A percentile compares a stretch with the other conserved stretches of the same genome.
phyloP scores from a whole-genome alignment of 2,329 filamentous ascomycete species.

The Amesomyces nigricolor region DNA sequence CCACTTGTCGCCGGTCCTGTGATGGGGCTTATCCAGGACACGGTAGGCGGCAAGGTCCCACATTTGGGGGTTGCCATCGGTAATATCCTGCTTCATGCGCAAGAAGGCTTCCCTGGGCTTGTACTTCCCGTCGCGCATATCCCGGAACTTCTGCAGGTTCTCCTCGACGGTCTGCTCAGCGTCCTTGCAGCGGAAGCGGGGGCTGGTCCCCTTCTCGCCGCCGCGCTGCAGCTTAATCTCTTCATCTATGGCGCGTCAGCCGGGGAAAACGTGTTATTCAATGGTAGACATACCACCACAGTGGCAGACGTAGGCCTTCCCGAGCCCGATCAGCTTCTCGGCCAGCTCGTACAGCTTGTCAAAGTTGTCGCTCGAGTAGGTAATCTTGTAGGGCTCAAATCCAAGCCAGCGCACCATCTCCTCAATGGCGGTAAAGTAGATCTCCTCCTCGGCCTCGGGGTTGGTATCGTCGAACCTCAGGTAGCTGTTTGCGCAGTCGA shows the following conservation, averaged over 20 bases:
- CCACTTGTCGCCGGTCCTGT: slow-evolving; percentile 78
- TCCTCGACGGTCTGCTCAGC: slow-evolving; percentile 68
- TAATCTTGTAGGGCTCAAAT: slow-evolving; percentile 73
- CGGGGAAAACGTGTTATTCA: background rate
- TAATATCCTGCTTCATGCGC: slow-evolving; percentile 88
- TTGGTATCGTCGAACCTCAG: slow-evolving; percentile 92
- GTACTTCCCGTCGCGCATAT: slow-evolving; percentile 89
- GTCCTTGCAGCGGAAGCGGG: slow-evolving; percentile 75
- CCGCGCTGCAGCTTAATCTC: slow-evolving; percentile 86
- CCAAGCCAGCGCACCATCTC: slow-evolving; percentile 65
- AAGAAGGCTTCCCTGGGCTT: slow-evolving; percentile 76
- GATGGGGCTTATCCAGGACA: slow-evolving; percentile 70
- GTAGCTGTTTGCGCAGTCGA: slow-evolving; percentile 39
- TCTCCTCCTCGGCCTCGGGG: slow-evolving; percentile 84
- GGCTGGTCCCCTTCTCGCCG: slow-evolving; percentile 61
- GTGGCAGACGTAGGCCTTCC: slow-evolving; percentile 77
- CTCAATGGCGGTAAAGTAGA: slow-evolving; percentile 62
- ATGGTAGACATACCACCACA: slow-evolving; percentile 42
- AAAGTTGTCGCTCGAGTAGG: slow-evolving; percentile 88
- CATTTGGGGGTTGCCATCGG: slow-evolving; percentile 84
- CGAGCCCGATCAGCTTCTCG: slow-evolving; percentile 71
- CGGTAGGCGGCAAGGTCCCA: slow-evolving; percentile 94
- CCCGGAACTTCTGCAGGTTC: slow-evolving; percentile 76
- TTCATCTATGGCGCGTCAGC: slow-evolving; percentile 42
- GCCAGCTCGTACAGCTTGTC: slow-evolving; percentile 81